Evolutionary conservation across 805 yeast genomes (phyloP).

Genomic region (Metschnikowia santaceciliae): DNA sequence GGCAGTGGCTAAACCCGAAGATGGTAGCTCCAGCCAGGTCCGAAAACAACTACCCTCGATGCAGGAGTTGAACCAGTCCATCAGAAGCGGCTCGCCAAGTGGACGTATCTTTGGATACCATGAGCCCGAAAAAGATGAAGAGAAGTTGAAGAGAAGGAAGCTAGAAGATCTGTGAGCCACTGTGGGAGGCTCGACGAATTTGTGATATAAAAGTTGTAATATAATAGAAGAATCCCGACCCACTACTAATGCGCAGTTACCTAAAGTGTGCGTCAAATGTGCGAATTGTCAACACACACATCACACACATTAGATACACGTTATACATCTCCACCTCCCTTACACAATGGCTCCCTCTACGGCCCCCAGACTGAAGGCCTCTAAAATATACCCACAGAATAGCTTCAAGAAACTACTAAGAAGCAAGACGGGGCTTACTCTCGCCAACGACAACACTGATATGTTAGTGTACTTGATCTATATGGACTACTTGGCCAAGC

Average conservation of each 20-base stretch:
- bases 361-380: not conserved
- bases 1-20: not conserved
- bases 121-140: conserved; percentile 8
- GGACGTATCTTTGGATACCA: not conserved
- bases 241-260: not conserved
- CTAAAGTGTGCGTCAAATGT: not conserved
- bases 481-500: conserved; percentile 41
- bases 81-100: conserved; percentile 16
- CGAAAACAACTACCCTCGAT: conserved; percentile 33
- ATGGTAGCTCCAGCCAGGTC: not conserved
- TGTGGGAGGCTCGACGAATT: not conserved
- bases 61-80: conserved; percentile 32
- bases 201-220: conserved; percentile 1
- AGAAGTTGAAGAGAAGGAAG: conserved; percentile 12
- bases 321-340: not conserved
- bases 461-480: conserved; percentile 45
- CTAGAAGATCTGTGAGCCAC: conserved; percentile 8
- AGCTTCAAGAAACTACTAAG: conserved; percentile 9
- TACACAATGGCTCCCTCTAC: not conserved
- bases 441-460: conserved; percentile 37
- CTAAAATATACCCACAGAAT: conserved; percentile 10
- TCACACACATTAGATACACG: too few relatives aligned
- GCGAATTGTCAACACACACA: not conserved
- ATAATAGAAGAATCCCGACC: not conserved
- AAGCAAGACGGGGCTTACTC: conserved; percentile 7